Base-by-base conservation (phyloP, 2,329 filamentous ascomycete species). In the Fusarium virguliforme region DNA sequence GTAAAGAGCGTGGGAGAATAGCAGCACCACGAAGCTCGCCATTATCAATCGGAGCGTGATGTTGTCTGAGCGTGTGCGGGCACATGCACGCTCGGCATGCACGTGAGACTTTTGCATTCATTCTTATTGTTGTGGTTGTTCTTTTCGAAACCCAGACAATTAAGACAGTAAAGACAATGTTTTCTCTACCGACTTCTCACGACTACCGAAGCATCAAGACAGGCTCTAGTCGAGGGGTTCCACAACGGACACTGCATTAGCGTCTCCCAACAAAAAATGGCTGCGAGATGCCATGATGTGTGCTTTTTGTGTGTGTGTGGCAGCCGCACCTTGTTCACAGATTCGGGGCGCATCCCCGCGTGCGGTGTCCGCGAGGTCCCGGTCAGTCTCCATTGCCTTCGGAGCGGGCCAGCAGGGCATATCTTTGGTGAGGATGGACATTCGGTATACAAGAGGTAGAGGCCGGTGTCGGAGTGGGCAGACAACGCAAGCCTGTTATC, bases 251-350 rank as follows among this genome's bases (percentile, higher is more conserved):
- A 65, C 60, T 74, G 71, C 72, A 70, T 76, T 76, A 76, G 74
- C 72, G 74, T 62, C 73, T 76, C 74, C 74, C 74, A 76, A 76
- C 74, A 76, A 76, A 75, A 76, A 74, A 35, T 43, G 64, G 62
- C 62, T 62, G 60, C 60, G 35, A 62, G 62, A 64, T 51, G 53
- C 51, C 48, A 32, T 34, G 48, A n/a, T 53, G 48, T 48, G 18
- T 34, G 57, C 41, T 32, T 40, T 43, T 5, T 35, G 34, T 48
- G 43, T 48, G 26, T 48, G 43, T 48, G 13, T 48, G 43, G 24
- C 43, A 70, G 63, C 60, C 48, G 60, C 68, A 69, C 40, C 41
- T 63, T 72, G 69, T 70, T 72, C 41, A 43, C 54, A 70, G 68
- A 72, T 71, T 72, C 70, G 55, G 69, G 57, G 64, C n/a, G 58